Percentiles rank a stretch among this genome's conserved stretches.
phyloP scores from a whole-genome alignment of 139 green algal species.

The Limnomonas spitsbergensis region DNA sequence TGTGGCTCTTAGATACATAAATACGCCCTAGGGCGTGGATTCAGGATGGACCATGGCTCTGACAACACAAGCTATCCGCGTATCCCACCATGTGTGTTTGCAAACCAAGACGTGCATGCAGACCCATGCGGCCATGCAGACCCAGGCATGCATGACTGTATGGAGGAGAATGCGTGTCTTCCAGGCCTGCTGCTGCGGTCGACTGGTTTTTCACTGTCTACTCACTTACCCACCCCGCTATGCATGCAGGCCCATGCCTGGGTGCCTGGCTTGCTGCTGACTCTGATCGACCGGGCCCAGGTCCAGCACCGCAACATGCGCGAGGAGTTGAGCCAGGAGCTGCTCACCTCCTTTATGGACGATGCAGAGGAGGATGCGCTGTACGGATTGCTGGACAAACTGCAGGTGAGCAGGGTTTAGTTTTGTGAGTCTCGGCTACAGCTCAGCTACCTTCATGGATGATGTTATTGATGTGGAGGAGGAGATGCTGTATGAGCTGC shows the following conservation, averaged over 20 bases:
- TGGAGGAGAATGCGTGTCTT: too few relatives aligned
- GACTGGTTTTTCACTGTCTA: too few relatives aligned
- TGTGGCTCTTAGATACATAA: too few relatives aligned
- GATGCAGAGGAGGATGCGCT: slow-evolving; percentile 18
- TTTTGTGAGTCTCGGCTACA: slow-evolving; percentile 1
- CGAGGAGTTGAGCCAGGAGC: slow-evolving; percentile 16
- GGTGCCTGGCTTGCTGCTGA: slow-evolving; percentile 46
- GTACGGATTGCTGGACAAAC: slow-evolving; percentile 10
- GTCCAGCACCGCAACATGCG: slow-evolving; percentile 11
- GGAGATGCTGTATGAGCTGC: not conserved
- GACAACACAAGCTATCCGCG: too few relatives aligned
- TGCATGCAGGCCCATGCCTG: slow-evolving; percentile 61
- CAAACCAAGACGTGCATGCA: too few relatives aligned
- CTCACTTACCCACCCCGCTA: too few relatives aligned
- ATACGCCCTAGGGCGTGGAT: too few relatives aligned
- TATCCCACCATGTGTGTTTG: too few relatives aligned
- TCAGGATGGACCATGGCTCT: too few relatives aligned
- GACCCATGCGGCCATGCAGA: too few relatives aligned
- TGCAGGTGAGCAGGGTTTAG: not conserved
- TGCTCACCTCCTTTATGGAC: slow-evolving; percentile 23
- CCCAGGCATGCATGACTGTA: too few relatives aligned
- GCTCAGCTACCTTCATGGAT: not conserved
- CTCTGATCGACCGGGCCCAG: slow-evolving; percentile 29
- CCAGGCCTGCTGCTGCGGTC: too few relatives aligned
- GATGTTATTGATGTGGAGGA: not conserved